A percentile compares a stretch with the other conserved stretches of the same genome.
Evolutionary conservation across 2,329 filamentous ascomycete species (phyloP).

Genomic region (Penicillium sclerotiorum): DNA sequence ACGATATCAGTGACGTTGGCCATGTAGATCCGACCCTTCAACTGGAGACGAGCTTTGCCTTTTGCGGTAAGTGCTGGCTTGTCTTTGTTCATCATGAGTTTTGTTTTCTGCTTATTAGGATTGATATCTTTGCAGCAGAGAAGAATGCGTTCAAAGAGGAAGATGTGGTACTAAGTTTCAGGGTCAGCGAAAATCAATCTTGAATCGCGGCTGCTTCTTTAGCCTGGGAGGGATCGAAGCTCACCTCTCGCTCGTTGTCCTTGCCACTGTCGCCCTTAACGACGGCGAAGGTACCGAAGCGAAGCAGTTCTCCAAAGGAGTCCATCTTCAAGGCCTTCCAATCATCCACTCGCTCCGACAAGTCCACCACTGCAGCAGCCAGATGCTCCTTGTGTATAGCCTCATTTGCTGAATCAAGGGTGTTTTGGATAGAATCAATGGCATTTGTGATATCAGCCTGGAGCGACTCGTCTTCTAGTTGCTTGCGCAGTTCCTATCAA

Average conservation of each 20-base stretch:
- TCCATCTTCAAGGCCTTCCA: conserved; percentile 94
- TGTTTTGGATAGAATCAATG: conserved; percentile 78
- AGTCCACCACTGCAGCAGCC: conserved; percentile 78
- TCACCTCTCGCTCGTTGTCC: conserved; percentile 89
- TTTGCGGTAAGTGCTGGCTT: conserved; percentile 70
- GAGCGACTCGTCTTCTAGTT: conserved; percentile 71
- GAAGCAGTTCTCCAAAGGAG: conserved; percentile 83
- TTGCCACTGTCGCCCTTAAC: conserved; percentile 75
- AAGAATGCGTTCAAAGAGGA: conserved; percentile 92
- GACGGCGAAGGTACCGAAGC: conserved; percentile 89
- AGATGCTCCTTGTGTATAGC: conserved; percentile 87
- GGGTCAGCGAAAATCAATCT: conserved; percentile 20
- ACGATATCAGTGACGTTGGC: conserved; percentile 97
- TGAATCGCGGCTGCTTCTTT: background rate
- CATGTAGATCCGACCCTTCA: conserved; percentile 99
- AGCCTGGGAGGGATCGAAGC: conserved; percentile 36
- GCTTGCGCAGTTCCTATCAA: conserved; percentile 77
- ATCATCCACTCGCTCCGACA: conserved; percentile 83
- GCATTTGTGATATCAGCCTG: conserved; percentile 74
- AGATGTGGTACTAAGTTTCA: conserved; percentile 80
- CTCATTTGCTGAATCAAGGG: conserved; percentile 83
- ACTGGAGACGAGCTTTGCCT: conserved; percentile 75
- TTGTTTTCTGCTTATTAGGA: conserved; percentile 75
- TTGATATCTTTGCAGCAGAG: conserved; percentile 96
- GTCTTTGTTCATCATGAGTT: conserved; percentile 65